Conservation (phyloP, 371 early-diverging fungal genomes). For the Cokeromyces recurvatus region DNA sequence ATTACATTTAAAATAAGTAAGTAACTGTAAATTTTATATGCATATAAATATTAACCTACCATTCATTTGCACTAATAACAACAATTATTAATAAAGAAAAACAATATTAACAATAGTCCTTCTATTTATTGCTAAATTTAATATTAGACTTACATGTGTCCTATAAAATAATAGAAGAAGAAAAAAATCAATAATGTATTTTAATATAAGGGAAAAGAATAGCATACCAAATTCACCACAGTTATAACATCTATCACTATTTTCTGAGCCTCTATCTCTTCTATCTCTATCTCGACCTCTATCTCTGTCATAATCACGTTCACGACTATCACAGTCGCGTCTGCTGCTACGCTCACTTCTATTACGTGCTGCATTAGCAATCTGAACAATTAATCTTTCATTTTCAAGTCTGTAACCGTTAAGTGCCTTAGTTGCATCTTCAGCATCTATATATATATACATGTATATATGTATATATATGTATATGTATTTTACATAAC, state of each 20-base stretch:
- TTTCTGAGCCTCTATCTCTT: constrained; percentile 2
- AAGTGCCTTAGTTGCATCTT: constrained; percentile 68
- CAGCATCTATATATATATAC: too few species aligned
- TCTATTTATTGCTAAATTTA: not conserved
- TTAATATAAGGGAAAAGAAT: too few species aligned
- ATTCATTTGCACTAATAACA: constrained; percentile 31
- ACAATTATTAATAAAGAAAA: not conserved
- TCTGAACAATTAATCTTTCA: constrained; percentile 29
- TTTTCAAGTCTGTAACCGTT: constrained; percentile 53
- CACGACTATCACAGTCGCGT: constrained; percentile 10
- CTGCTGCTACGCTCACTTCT: constrained; percentile 8
- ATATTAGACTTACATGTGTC: constrained; percentile 32
- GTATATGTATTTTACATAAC: too few species aligned
- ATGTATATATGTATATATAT: too few species aligned
- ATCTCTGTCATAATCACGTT: constrained; percentile 8
- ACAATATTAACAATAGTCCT: not conserved
- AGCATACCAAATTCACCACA: constrained; percentile 40
- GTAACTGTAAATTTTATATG: not conserved
- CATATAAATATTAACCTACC: constrained; percentile 18
- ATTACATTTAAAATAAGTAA: not conserved
- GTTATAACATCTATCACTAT: constrained; percentile 36
- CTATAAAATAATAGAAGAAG: constrained; percentile 6
- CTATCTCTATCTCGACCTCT: constrained; percentile 17
- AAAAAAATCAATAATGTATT: not conserved
- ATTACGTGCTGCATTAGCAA: constrained; percentile 32